Base-by-base conservation (phyloP, 2,329 filamentous ascomycete genomes). In the Colletotrichum destructivum region DNA sequence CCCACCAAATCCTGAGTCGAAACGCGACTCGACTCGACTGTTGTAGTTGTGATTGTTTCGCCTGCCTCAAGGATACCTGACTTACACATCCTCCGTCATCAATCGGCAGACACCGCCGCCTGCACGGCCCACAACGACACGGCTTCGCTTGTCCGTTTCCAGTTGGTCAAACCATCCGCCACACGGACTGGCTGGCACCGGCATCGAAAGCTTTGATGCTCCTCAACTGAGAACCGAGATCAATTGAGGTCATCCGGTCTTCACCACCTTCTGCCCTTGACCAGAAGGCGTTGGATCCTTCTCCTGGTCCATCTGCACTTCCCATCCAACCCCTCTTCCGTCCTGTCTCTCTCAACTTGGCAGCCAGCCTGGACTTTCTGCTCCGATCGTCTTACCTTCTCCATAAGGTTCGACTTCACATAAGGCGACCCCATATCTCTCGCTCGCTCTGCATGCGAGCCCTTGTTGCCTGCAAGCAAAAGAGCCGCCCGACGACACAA, bases 151-250 rank as follows among this genome's bases (percentile, higher is more conserved):
- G 69, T 61, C 69, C 69, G 65, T 69, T 72, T 72, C 59, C 46
- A 72, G 69, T 72, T 72, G 69, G 69, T 69, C 65, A 63, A 69
- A 60, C 69, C 65, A 69, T 9, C 31, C 31, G 31, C 57, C 65
- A 72, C 69, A 69, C 65, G 65, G 69, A 69, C 69, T 72, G 65
- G 52, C 59, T 63, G 55, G 65, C 47, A 72, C 69, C 60, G 54
- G 69, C 57, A 64, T 63, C 69, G 38, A 72, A 72, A 64, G 69
- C 65, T 71, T 71, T 68, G 64, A 69, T 57, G 44, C 64, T 71
- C 57, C 69, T 59, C 57, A 63, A 62, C 69, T 63, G 60, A 35
- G 31, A 35, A 35, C 31, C 31, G 31, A 35, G 31, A 35, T 63
- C 57, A 63, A 62, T 66, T 63, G 60, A 72, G 60, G 59, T 69